Conservation (phyloP, 2,329 filamentous ascomycete species). For the Dichotomopilus funicola region DNA sequence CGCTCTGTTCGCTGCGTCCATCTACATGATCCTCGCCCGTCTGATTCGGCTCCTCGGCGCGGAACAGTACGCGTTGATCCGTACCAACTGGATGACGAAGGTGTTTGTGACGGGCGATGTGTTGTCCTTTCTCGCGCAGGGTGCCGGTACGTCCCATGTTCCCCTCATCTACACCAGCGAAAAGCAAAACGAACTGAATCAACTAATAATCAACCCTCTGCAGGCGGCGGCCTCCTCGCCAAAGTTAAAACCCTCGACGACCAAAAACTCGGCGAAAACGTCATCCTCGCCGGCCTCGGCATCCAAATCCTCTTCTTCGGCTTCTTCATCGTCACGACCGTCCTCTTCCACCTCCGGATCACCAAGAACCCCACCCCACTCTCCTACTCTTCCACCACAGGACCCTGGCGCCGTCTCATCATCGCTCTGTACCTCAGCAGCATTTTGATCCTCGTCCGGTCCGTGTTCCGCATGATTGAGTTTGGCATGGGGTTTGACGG, state of each 20-base stretch:
- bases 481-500: conserved; percentile 39
- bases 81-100: conserved; percentile 40
- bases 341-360: conserved; percentile 43
- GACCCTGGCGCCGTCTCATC: conserved; percentile 28
- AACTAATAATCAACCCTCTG: background rate
- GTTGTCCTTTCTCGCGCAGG: conserved; percentile 40
- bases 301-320: conserved; percentile 45
- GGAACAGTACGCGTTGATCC: conserved; percentile 36
- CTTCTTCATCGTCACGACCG: conserved; percentile 40
- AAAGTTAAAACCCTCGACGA: conserved; percentile 27
- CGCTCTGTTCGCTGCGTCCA: conserved; percentile 36
- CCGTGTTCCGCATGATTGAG: conserved; percentile 42
- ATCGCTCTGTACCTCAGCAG: conserved; percentile 37
- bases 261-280: conserved; percentile 30
- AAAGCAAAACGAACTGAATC: background rate
- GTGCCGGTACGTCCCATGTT: conserved; percentile 29
- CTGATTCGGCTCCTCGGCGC: conserved; percentile 34
- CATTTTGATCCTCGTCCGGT: conserved; percentile 41
- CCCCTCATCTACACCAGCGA: background rate
- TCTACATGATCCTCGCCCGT: conserved; percentile 42
- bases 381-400: conserved; percentile 13
- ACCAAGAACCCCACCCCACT: conserved; percentile 26
- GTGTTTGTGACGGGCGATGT: conserved; percentile 46
- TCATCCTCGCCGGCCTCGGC: conserved; percentile 42
- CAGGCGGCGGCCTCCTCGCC: conserved; percentile 37